Base-by-base conservation (phyloP, 768 basidiomycete genomes). In the Podaxis sp. region DNA sequence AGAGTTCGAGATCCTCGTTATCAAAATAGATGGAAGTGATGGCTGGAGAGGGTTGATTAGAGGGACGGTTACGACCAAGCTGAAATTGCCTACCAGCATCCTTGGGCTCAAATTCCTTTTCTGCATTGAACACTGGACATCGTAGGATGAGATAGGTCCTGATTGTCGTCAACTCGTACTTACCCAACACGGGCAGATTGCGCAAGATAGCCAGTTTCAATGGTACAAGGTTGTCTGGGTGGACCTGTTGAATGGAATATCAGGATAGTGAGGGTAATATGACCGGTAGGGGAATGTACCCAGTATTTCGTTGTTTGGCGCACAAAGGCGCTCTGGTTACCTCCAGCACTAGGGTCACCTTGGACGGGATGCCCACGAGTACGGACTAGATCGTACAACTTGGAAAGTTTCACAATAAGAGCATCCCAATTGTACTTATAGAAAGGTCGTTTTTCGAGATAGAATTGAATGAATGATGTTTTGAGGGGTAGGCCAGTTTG, bases 261-360 rank as follows among this genome's bases (percentile, higher is more conserved):
- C 54, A 14, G 38, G 25, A 38, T 23, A 14, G 36, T 52, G 21
- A 16, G 28, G 9, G 10, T 5, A 3, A 18, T 27, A 13, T 35
- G 35, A 37, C 1, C 21, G 9, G 40, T 36, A 23, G 10, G 36
- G n/a, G n/a, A 16, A 67, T 72, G 55, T 70, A 92, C 96, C 97
- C 97, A 99, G 69, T 99, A 99, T 72, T 99, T 99, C 10, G 97
- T 98, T 36, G 97, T 99, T 74, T 97, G 95, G 42, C 97, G 77
- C n/a, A 98, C 92, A 69, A 99, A 99, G 1, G 96, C 97, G 65
- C 91, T 97, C 77, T 99, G 97, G 65, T 75, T 90, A 1, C 96
- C 95, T 28, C 97, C 97, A 0, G 97, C 97, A 66, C 88, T 89
- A 1, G 95, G 85, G 69, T 99, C 97, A 23, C 97, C 97, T 60